Conservation (phyloP, 2,329 filamentous ascomycete genomes). For the Lomentospora prolificans region DNA sequence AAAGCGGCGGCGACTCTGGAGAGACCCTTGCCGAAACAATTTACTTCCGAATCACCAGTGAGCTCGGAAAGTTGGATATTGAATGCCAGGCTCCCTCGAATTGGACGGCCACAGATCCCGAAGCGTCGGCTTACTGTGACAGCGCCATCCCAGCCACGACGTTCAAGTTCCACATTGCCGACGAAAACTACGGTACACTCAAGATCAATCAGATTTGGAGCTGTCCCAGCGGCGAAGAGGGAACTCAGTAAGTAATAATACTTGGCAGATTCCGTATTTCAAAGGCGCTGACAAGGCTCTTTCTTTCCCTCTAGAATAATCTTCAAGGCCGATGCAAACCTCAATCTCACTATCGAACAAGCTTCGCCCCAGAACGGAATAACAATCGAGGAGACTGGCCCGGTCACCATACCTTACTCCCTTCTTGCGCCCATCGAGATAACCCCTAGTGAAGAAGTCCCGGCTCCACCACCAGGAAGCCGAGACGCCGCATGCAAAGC, state of each 20-base stretch:
- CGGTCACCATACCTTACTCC: neutral
- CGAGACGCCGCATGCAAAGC: neutral
- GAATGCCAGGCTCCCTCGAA: neutral
- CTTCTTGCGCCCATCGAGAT: neutral
- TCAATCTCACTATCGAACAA: neutral
- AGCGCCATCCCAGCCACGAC: neutral
- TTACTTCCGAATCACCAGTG: neutral
- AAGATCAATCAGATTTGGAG: conserved; percentile 1
- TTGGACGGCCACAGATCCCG: neutral
- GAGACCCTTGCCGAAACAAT: neutral
- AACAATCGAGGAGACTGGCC: neutral
- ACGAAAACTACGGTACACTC: neutral
- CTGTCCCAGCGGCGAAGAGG: neutral
- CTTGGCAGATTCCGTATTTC: neutral
- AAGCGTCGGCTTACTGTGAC: neutral
- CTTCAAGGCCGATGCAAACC: neutral
- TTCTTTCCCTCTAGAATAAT: neutral
- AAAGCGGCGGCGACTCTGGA: neutral
- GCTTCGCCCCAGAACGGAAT: neutral
- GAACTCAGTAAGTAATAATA: neutral
- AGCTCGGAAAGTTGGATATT: neutral
- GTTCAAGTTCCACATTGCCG: neutral
- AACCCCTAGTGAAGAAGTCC: neutral
- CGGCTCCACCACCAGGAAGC: neutral
- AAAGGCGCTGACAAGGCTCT: neutral